phyloP scores from a whole-genome alignment of 352 stramenopile genomes.

The Phytophthora cactorum region DNA sequence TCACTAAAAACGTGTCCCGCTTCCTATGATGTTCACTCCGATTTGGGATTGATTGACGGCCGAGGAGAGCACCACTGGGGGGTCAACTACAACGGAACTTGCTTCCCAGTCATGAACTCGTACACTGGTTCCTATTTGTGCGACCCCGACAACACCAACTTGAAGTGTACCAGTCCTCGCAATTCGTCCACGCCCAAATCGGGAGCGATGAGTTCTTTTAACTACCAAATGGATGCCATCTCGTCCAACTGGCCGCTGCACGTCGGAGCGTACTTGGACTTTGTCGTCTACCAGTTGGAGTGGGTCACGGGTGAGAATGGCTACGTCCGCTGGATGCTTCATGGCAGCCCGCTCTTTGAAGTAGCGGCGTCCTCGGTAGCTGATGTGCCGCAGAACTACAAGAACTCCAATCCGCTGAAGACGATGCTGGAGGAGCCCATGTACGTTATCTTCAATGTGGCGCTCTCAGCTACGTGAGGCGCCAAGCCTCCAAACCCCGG shows the following conservation, averaged over 20 bases:
- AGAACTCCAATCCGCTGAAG: constrained; percentile 3
- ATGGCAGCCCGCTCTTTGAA: constrained; percentile 71
- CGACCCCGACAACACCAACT: constrained; percentile 46
- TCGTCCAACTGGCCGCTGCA: constrained; percentile 89
- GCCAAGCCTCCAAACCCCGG: constrained; percentile 4
- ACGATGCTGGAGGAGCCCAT: constrained; percentile 10
- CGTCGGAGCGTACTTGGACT: constrained; percentile 76
- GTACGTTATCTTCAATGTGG: constrained; percentile 11
- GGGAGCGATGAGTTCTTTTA: constrained; percentile 46
- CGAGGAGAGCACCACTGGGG: constrained; percentile 15
- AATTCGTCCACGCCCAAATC: constrained; percentile 33
- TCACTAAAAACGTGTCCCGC: constrained; percentile 2
- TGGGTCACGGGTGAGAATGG: constrained; percentile 56
- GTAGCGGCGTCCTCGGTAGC: constrained; percentile 35
- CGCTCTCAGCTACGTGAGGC: constrained; percentile 3
- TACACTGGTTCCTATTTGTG: constrained; percentile 59
- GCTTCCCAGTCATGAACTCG: constrained; percentile 56
- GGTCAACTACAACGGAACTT: constrained; percentile 62
- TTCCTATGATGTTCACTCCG: constrained; percentile 1
- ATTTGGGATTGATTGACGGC: not conserved
- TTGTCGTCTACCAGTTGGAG: constrained; percentile 64
- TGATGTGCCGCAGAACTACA: not conserved
- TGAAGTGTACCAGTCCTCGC: constrained; percentile 40
- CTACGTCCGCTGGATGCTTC: constrained; percentile 27
- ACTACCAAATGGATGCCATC: constrained; percentile 58